phyloP scores from a whole-genome alignment of 495 filamentous ascomycete species.

The Aspergillus conjunctus region DNA sequence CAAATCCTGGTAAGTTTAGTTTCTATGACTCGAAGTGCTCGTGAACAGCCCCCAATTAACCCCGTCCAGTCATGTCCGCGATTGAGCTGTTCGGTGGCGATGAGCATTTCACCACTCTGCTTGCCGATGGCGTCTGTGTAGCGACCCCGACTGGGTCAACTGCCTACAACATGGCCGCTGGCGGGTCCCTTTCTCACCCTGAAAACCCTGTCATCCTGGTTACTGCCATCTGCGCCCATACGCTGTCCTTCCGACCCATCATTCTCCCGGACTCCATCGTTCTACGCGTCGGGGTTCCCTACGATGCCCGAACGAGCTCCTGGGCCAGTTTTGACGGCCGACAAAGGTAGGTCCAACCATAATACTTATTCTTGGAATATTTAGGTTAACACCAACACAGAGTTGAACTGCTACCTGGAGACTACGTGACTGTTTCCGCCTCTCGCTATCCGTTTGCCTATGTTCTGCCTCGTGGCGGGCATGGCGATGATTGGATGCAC shows the following conservation, averaged over 20 bases:
- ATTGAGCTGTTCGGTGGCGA: conserved; percentile 94
- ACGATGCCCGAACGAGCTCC: conserved; percentile 81
- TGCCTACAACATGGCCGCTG: conserved; percentile 95
- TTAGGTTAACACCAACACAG: conserved; percentile 30
- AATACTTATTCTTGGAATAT: too few relatives aligned
- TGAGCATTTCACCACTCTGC: conserved; percentile 86
- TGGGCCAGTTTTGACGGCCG: conserved; percentile 98
- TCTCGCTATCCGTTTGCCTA: conserved; percentile 91
- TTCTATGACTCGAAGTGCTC: not conserved
- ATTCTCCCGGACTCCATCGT: conserved; percentile 95
- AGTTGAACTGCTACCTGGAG: conserved; percentile 82
- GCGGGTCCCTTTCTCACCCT: conserved; percentile 87
- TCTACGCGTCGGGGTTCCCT: conserved; percentile 86
- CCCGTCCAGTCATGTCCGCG: conserved; percentile 70
- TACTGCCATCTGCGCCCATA: conserved; percentile 94
- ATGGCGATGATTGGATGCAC: conserved; percentile 90
- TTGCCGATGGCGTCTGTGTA: conserved; percentile 87
- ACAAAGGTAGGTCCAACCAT: conserved; percentile 63
- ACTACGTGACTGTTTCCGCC: conserved; percentile 95
- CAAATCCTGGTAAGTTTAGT: conserved; percentile 71
- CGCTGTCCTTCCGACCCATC: conserved; percentile 91
- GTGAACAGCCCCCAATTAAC: not conserved
- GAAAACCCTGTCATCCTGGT: conserved; percentile 97
- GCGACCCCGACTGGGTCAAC: conserved; percentile 92
- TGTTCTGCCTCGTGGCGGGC: conserved; percentile 72